Percentiles rank a stretch among this genome's conserved stretches.
These are phyloP conservation scores for Ascochyta clinopodiicola DNA, from an alignment of 2,329 filamentous ascomycete species.

Conservation along the genomic window DNA sequence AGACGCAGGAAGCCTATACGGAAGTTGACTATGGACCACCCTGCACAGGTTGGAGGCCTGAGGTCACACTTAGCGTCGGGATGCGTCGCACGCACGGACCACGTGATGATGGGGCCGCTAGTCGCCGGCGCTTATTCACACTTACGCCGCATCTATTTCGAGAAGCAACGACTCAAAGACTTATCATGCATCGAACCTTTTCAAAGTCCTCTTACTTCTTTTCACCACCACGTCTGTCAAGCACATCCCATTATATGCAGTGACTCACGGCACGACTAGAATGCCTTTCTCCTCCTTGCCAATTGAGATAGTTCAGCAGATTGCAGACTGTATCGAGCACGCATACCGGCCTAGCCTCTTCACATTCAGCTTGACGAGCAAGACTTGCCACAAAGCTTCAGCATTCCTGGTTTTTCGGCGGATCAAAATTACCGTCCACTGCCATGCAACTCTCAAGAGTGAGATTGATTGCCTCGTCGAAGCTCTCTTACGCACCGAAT, in stretches of 20 bases:
- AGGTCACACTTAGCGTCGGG: too few relatives aligned
- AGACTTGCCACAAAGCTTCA: slow-evolving; percentile 24
- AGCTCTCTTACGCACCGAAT: slow-evolving; percentile 21
- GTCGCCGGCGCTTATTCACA: too few relatives aligned
- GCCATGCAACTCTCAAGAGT: slow-evolving; percentile 15
- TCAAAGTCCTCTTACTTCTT: too few relatives aligned
- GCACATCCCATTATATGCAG: not conserved
- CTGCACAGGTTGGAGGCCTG: too few relatives aligned
- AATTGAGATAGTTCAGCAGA: slow-evolving; percentile 26
- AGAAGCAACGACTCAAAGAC: too few relatives aligned
- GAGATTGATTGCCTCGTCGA: slow-evolving; percentile 20
- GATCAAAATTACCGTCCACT: slow-evolving; percentile 17
- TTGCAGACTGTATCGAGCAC: slow-evolving; percentile 22
- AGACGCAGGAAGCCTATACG: too few relatives aligned
- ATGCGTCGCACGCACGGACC: too few relatives aligned
- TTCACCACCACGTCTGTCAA: too few relatives aligned
- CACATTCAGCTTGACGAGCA: slow-evolving; percentile 24
- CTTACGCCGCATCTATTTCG: too few relatives aligned
- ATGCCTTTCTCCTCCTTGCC: slow-evolving; percentile 15
- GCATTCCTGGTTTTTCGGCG: slow-evolving; percentile 21
- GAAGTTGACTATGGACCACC: too few relatives aligned
- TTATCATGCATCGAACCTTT: too few relatives aligned
- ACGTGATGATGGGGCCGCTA: too few relatives aligned
- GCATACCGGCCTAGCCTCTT: slow-evolving; percentile 26
- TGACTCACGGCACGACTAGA: not conserved